Conservation (phyloP, 2,329 filamentous ascomycete species). For the Colletotrichum sp. region DNA sequence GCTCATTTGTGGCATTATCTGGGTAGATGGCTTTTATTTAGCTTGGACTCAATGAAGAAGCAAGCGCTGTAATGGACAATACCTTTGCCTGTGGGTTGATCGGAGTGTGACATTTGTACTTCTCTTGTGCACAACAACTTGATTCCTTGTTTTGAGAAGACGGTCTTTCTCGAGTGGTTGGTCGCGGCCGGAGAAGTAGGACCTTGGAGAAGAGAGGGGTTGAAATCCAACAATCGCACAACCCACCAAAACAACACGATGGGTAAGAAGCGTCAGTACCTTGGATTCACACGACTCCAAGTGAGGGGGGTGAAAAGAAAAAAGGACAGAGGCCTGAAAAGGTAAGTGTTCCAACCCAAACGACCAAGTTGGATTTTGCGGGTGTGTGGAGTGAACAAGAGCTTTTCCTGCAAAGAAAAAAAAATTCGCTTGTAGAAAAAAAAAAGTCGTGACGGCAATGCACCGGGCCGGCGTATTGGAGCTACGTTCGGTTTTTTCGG, state of each 20-base stretch:
- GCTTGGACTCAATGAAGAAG: not conserved
- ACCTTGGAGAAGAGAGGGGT: not conserved
- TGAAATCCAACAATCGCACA: slow-evolving; percentile 15
- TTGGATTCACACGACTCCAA: not conserved
- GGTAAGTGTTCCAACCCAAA: not conserved
- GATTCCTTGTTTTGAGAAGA: not conserved
- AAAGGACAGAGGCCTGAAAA: not conserved
- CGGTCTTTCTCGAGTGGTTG: not conserved
- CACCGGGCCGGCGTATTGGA: slow-evolving; percentile 18
- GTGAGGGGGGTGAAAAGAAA: not conserved
- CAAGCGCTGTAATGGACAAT: not conserved
- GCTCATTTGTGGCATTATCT: slow-evolving; percentile 14
- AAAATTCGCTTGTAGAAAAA: slow-evolving; percentile 8
- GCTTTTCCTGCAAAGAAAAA: slow-evolving; percentile 2
- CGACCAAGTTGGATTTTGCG: not conserved
- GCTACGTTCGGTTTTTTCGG: slow-evolving; percentile 11
- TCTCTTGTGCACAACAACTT: not conserved
- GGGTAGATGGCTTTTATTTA: not conserved
- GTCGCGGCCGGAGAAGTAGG: not conserved
- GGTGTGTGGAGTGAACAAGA: not conserved
- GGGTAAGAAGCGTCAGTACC: not conserved
- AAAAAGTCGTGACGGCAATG: slow-evolving; percentile 20
- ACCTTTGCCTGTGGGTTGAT: slow-evolving; percentile 19
- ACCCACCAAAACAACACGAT: slow-evolving; percentile 10
- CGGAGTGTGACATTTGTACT: slow-evolving; percentile 16